Base-by-base conservation (phyloP, 257 asterid species). In the Leonotis leonurus region DNA sequence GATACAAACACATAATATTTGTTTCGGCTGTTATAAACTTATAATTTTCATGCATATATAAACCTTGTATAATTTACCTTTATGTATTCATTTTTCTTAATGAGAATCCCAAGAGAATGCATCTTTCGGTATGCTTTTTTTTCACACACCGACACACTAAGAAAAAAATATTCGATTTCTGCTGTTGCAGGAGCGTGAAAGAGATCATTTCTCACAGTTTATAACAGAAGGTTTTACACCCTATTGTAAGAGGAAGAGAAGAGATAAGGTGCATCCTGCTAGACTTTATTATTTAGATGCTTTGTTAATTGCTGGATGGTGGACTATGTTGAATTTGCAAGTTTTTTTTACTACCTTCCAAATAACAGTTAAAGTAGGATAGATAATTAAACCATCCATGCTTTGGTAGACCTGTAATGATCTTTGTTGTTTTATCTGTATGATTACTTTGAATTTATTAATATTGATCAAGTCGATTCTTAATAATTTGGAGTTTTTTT, bases 221-320 rank as follows among this genome's bases (percentile, higher is more conserved):
- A 78, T 93, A 54, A 93, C 96, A 22, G 99, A 93, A 80, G 96
- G 99, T 60, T 93, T 93, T 75, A 87, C 94, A 73, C 84, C 99
- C 54, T 93, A 93, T 56, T 93, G 99, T 73, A 93, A 89, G 92
- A 85, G 99, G 78, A 93, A 93, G 75, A 82, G 97, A 73, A 81
- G 96, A 72, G 97, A 89, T 68, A 90, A 89, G 96, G 97, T 87
- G 78, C n/a, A n/a, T n/a, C n/a, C n/a, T n/a, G n/a, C n/a, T n/a
- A n/a, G n/a, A n/a, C n/a, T n/a, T n/a, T n/a, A n/a, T n/a, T n/a
- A n/a, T n/a, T n/a, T n/a, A n/a, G n/a, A n/a, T n/a, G n/a, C n/a
- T n/a, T n/a, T n/a, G n/a, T n/a, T n/a, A n/a, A n/a, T n/a, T n/a
- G n/a, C n/a, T n/a, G n/a, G n/a, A n/a, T n/a, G n/a, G n/a, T n/a